Conservation (phyloP, 495 filamentous ascomycete species). For the Penicillium cataractarum region DNA sequence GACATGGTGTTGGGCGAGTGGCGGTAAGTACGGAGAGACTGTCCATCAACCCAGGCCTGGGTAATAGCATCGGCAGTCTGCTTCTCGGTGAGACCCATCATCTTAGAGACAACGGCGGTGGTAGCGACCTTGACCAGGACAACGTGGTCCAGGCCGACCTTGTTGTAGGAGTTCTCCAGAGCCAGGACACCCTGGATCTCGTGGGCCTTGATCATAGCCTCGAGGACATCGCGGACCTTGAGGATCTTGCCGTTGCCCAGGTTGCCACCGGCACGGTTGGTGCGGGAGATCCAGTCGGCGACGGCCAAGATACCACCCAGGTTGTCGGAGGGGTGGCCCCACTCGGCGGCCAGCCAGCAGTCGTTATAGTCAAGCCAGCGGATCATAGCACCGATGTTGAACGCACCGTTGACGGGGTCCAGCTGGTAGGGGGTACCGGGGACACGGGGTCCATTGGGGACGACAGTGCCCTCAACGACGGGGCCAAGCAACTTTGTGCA, state of each 20-base stretch:
- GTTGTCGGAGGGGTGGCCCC: constrained; percentile 98
- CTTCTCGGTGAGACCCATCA: constrained; percentile 85
- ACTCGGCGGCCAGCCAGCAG: constrained; percentile 98
- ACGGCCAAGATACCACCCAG: constrained; percentile 93
- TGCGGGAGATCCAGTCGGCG: constrained; percentile 95
- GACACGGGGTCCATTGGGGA: constrained; percentile 91
- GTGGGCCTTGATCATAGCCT: constrained; percentile 99
- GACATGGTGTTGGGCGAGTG: constrained; percentile 99
- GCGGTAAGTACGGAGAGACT: constrained; percentile 93
- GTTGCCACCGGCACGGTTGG: constrained; percentile 89
- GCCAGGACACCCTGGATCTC: constrained; percentile 98
- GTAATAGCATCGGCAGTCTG: constrained; percentile 95
- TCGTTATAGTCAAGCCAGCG: constrained; percentile 99
- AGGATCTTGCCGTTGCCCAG: constrained; percentile 83
- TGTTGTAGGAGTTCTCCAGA: constrained; percentile 97
- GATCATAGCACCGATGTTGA: constrained; percentile 99
- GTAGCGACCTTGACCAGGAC: constrained; percentile 97
- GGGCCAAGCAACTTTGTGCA: constrained; percentile 96
- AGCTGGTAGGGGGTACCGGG: constrained; percentile 92
- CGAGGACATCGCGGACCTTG: constrained; percentile 85
- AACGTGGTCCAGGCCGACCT: constrained; percentile 96
- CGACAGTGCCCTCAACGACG: constrained; percentile 84
- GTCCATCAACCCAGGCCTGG: constrained; percentile 96
- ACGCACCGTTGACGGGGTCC: constrained; percentile 92
- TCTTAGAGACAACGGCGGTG: constrained; percentile 89